Percentiles rank a stretch among this genome's conserved stretches.
These are phyloP conservation scores for Colletotrichum sp. DNA, from an alignment of 2,329 filamentous ascomycete genomes.

Conservation along the genomic window DNA sequence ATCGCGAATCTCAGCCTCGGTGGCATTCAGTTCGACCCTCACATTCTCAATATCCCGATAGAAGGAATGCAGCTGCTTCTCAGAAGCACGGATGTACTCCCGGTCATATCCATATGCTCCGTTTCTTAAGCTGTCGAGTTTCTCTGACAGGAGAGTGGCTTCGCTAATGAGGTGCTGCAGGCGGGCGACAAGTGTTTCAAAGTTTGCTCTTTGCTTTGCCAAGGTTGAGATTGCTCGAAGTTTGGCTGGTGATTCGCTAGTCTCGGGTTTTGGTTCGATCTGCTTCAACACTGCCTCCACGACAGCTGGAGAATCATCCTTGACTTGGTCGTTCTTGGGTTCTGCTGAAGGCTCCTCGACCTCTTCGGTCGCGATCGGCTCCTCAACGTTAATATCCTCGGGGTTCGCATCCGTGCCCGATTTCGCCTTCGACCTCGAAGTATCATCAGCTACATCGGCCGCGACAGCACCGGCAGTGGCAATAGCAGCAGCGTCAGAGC, in stretches of 20 bases:
- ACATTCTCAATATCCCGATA: slow-evolving; percentile 36
- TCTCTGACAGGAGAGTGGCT: slow-evolving; percentile 31
- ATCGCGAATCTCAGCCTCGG: slow-evolving; percentile 42
- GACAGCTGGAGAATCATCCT: not conserved
- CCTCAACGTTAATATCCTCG: slow-evolving; percentile 56
- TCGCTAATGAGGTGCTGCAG: slow-evolving; percentile 35
- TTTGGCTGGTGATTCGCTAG: not conserved
- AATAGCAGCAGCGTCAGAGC: not conserved
- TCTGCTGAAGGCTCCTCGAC: slow-evolving; percentile 28
- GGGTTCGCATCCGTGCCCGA: slow-evolving; percentile 27
- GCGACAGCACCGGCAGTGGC: not conserved
- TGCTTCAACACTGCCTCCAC: not conserved
- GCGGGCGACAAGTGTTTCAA: slow-evolving; percentile 36
- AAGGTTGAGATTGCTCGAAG: slow-evolving; percentile 23
- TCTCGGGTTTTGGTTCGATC: slow-evolving; percentile 13
- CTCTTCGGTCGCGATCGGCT: not conserved
- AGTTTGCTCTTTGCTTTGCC: slow-evolving; percentile 35
- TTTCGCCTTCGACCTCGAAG: not conserved
- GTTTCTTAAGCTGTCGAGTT: slow-evolving; percentile 32
- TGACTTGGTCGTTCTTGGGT: not conserved
- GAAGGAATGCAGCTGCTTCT: slow-evolving; percentile 34
- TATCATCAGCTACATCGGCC: not conserved
- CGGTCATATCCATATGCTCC: slow-evolving; percentile 10
- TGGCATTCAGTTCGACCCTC: slow-evolving; percentile 36
- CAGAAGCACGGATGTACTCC: slow-evolving; percentile 27